Percentiles rank a stretch among this genome's conserved stretches.
Conservation (phyloP, 192 early-diverging fungal species). For the Phlyctochytrium arcticum region DNA sequence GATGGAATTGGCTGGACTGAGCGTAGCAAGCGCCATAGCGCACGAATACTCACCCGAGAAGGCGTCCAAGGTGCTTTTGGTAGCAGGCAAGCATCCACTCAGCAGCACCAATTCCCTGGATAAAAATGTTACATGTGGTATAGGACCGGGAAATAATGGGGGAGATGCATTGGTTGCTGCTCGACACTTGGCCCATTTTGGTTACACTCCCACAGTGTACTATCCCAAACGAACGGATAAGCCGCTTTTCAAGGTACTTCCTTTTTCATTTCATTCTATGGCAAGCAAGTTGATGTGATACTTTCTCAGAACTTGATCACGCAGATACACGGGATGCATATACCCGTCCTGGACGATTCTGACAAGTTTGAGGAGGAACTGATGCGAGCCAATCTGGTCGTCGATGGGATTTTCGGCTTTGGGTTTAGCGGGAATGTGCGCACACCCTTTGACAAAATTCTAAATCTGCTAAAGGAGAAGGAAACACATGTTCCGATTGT, state of each 20-base stretch:
- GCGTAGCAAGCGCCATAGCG: constrained; percentile 80
- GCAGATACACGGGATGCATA: constrained; percentile 67
- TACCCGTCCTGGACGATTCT: constrained; percentile 54
- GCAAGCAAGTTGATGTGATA: background rate
- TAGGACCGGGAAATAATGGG: constrained; percentile 95
- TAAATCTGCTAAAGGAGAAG: constrained; percentile 27
- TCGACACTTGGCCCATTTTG: constrained; percentile 86
- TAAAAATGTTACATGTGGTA: constrained; percentile 94
- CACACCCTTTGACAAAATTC: constrained; percentile 67
- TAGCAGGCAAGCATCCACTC: background rate
- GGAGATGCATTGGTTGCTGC: constrained; percentile 95
- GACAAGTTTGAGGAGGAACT: constrained; percentile 38
- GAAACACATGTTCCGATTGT: constrained; percentile 43
- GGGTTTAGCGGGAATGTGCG: constrained; percentile 78
- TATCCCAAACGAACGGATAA: constrained; percentile 79
- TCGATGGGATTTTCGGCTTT: constrained; percentile 93
- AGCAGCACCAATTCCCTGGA: background rate
- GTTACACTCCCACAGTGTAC: constrained; percentile 71
- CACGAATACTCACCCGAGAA: constrained; percentile 58
- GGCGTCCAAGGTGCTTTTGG: constrained; percentile 57
- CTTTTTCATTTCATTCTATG: background rate
- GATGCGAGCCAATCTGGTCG: constrained; percentile 55
- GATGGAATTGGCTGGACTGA: constrained; percentile 78
- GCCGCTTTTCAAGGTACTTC: constrained; percentile 55
- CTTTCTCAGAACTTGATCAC: constrained; percentile 48